Evolutionary conservation across 2,329 filamentous ascomycete genomes (phyloP), one percentile per base, ranked within the genome.

Genomic region (Fusarium redolens): DNA sequence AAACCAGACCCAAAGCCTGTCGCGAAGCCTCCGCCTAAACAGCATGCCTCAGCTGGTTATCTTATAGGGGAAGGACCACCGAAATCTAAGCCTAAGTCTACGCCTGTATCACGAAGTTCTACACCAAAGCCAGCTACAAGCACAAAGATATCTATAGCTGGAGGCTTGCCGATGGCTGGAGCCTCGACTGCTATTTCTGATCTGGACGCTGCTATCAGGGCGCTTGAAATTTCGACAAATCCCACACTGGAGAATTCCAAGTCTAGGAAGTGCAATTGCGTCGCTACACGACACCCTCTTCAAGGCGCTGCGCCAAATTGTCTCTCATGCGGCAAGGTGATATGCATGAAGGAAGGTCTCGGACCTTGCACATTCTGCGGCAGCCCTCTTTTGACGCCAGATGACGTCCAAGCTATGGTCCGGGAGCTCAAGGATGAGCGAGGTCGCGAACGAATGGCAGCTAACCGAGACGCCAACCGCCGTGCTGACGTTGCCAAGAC

Each of bases 291-390:
- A 4, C 96, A 99, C 81, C 93, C 96, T 1, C 88, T 98, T 5
- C 92, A 98, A 48, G 90, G 90, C n/a, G 95, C 96, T 1, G 95
- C 95, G 0, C 96, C 96, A 1, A 99, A 98, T 80, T 99, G 96
- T 79, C 84, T 97, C 20, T 92, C 89, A 48, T 99, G 96, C 77
- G 96, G 96, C 66, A 98, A 98, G 81, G 94, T 99, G 17, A 92
- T 98, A 61, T 99, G 96, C 80, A 90, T 97, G 30, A 95, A 96
- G 78, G 95, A 99, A 82, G 96, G 96, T 0, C 86, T 98, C 1
- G 96, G 96, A 0, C 96, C 96, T 1, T 99, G 96, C 81, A 98
- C 96, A 0, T 98, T 93, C 79, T 99, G 96, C 83, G 91, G 91
- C 1, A 86, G 88, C 0, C 90, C 94, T 1, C 85, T 99, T 1